Conservation (phyloP, 192 early-diverging fungal species). For the Dissophora globulifera region DNA sequence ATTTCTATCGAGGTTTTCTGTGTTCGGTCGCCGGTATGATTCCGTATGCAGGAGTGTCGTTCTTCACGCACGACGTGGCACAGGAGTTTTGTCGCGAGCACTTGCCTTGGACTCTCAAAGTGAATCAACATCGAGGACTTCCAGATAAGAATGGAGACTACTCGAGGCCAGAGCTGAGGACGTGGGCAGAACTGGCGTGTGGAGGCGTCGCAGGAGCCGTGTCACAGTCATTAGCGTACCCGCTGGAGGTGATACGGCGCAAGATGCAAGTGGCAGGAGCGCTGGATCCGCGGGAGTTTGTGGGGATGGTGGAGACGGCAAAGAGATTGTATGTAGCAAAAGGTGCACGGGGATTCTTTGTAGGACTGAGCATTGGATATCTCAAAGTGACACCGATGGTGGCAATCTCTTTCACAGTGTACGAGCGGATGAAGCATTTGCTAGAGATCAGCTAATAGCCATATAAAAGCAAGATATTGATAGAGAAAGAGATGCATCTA, state of each 20-base stretch:
- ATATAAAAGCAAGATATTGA: too few species aligned
- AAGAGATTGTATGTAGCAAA: constrained; percentile 69
- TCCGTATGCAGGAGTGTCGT: constrained; percentile 96
- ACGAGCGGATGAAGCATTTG: constrained; percentile 81
- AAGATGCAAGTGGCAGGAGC: constrained; percentile 86
- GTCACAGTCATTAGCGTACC: constrained; percentile 90
- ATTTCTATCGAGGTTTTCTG: constrained; percentile 96
- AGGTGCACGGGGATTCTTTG: constrained; percentile 91
- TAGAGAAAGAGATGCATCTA: too few species aligned
- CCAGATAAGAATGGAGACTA: constrained; percentile 55
- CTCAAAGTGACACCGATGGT: constrained; percentile 96
- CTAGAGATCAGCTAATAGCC: constrained; percentile 64
- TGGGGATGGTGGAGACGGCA: constrained; percentile 68
- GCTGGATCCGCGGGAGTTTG: constrained; percentile 59
- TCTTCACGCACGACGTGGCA: constrained; percentile 86
- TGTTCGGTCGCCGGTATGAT: constrained; percentile 92
- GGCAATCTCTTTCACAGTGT: constrained; percentile 87
- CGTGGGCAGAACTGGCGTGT: constrained; percentile 80
- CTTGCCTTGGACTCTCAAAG: constrained; percentile 38
- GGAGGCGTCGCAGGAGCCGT: constrained; percentile 88
- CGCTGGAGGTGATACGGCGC: constrained; percentile 90
- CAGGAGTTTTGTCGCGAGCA: constrained; percentile 68
- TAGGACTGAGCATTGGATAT: constrained; percentile 97
- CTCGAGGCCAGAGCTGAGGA: constrained; percentile 64
- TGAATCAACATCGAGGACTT: constrained; percentile 16